Evolutionary conservation across 495 filamentous ascomycete species (phyloP).

Genomic region (Penicillium robsamsonii): DNA sequence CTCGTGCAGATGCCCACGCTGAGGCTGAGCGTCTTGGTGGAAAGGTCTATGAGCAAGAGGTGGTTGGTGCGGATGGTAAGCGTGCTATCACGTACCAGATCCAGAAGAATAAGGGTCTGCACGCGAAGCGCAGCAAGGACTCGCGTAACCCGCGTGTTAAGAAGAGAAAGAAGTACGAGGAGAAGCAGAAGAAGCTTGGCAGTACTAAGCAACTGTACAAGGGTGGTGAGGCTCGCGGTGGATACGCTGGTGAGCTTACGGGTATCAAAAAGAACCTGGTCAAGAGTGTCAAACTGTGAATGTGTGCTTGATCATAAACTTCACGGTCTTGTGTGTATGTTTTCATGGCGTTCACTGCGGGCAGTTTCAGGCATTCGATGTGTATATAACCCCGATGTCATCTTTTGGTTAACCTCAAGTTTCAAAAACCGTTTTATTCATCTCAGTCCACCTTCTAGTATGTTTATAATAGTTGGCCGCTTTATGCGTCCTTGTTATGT

Average conservation of each 20-base stretch:
- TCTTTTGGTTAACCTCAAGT: constrained; percentile 11
- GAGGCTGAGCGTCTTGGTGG: constrained; percentile 55
- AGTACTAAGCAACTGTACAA: constrained; percentile 80
- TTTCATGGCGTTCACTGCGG: constrained; percentile 34
- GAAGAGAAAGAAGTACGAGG: constrained; percentile 91
- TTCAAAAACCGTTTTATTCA: constrained; percentile 10
- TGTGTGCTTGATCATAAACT: constrained; percentile 13
- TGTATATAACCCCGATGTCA: constrained; percentile 27
- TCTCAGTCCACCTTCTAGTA: constrained; percentile 7
- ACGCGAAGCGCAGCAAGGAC: constrained; percentile 86
- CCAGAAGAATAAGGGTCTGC: constrained; percentile 94
- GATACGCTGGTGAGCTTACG: constrained; percentile 88
- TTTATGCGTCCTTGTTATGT: too few relatives aligned
- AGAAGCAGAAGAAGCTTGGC: constrained; percentile 90
- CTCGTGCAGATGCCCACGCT: constrained; percentile 51
- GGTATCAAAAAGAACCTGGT: constrained; percentile 93
- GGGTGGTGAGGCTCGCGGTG: constrained; percentile 82
- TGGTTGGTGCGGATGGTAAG: constrained; percentile 73
- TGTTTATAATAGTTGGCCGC: too few relatives aligned
- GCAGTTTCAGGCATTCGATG: constrained; percentile 30
- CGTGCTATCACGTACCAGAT: constrained; percentile 88
- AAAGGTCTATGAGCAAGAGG: constrained; percentile 55
- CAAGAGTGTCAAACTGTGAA: constrained; percentile 84
- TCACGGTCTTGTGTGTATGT: constrained; percentile 26
- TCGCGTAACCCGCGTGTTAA: constrained; percentile 93